These are phyloP conservation scores for Geum urbanum DNA, from an alignment of 306 rosid species.

Conservation along the genomic window DNA sequence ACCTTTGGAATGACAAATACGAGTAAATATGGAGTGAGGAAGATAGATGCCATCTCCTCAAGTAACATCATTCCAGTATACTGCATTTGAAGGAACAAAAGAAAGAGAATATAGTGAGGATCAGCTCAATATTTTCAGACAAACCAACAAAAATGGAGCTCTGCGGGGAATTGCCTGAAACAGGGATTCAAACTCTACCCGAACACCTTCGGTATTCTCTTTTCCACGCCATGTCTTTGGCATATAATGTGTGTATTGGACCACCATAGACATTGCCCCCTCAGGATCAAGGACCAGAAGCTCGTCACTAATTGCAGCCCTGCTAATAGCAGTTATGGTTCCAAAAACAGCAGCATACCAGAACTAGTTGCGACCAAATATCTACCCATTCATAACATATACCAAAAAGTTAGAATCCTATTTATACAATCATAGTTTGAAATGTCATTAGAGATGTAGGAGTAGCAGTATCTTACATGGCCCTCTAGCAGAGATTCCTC, in stretches of 20 bases:
- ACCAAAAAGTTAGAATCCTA: neutral
- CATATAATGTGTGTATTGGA: constrained; percentile 95
- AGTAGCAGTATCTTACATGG: constrained; percentile 53
- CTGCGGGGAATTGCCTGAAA: constrained; percentile 57
- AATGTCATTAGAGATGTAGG: constrained; percentile 3
- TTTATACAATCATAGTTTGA: neutral
- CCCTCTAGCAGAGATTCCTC: constrained; percentile 97
- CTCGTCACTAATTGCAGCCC: constrained; percentile 67
- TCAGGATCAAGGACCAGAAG: constrained; percentile 73
- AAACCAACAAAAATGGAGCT: neutral
- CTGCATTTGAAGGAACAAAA: constrained; percentile 38
- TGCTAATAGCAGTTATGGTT: constrained; percentile 76
- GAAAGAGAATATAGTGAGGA: constrained; percentile 22
- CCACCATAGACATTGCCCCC: constrained; percentile 83
- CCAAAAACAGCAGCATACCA: constrained; percentile 99
- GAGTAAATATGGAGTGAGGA: constrained; percentile 89
- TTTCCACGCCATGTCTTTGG: constrained; percentile 95
- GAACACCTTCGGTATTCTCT: constrained; percentile 63
- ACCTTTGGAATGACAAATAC: constrained; percentile 83
- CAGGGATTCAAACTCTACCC: constrained; percentile 68
- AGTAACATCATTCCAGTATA: constrained; percentile 93
- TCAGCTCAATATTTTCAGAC: neutral
- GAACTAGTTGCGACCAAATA: constrained; percentile 87
- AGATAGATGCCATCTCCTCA: constrained; percentile 97
- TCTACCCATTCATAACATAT: constrained; percentile 35